These are phyloP conservation scores for Dendrobium huoshanense DNA, from an alignment of 106 monocot genomes.

Conservation along the genomic window DNA sequence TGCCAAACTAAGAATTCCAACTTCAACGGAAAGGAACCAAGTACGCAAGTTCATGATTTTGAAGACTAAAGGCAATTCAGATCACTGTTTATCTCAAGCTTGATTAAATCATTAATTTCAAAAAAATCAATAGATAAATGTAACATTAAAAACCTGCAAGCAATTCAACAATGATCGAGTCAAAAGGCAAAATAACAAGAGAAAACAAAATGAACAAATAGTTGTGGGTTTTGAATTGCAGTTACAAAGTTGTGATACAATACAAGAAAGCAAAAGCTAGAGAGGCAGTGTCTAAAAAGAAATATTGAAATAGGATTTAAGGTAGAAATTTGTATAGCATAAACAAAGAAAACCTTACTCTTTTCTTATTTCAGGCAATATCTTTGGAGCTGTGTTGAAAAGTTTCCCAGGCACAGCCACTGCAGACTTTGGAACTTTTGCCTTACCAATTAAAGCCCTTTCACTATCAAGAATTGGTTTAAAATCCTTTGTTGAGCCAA, in stretches of 20 bases:
- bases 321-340: background rate
- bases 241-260: background rate
- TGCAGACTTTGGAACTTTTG: background rate
- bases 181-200: background rate
- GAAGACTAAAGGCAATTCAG: background rate
- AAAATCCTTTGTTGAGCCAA: slow-evolving; percentile 4
- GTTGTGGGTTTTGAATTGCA: background rate
- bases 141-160: background rate
- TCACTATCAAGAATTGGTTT: slow-evolving; percentile 1
- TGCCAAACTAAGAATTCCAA: background rate
- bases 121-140: background rate
- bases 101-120: background rate
- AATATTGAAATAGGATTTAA: background rate
- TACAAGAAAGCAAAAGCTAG: background rate
- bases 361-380: slow-evolving; percentile 14
- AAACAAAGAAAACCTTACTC: slow-evolving; percentile 7
- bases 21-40: background rate
- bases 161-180: background rate
- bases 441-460: slow-evolving; percentile 1
- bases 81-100: background rate
- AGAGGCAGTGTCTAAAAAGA: background rate
- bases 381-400: slow-evolving; percentile 15
- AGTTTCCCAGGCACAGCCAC: background rate
- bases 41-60: background rate
- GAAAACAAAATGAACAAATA: background rate